Percentiles rank a stretch among this genome's conserved stretches.
Conservation (phyloP, 2,329 filamentous ascomycete genomes). For the Colletotrichum sp. region DNA sequence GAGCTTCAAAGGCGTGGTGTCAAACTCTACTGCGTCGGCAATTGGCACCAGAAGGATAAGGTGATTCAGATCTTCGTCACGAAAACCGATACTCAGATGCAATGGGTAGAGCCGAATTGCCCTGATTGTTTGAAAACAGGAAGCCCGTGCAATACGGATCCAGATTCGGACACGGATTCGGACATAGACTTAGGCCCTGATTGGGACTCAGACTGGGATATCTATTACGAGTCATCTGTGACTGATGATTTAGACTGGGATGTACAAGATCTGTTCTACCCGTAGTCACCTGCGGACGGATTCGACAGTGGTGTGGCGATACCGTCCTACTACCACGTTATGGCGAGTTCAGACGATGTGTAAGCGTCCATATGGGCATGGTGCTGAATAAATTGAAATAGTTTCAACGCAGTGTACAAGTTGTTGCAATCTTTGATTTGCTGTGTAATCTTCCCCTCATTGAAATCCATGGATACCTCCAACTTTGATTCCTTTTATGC, state of each 20-base stretch:
- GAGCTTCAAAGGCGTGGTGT: not conserved
- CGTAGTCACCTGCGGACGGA: accelerated
- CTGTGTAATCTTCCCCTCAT: too few species aligned
- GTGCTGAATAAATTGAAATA: too few species aligned
- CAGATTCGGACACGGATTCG: not conserved
- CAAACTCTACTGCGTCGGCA: not conserved
- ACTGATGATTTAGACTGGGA: not conserved
- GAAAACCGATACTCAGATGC: not conserved
- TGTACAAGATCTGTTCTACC: not conserved
- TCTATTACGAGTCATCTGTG: not conserved
- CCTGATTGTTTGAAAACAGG: not conserved
- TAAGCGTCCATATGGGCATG: too few species aligned
- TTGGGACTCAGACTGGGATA: not conserved
- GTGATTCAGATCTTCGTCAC: not conserved
- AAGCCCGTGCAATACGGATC: not conserved
- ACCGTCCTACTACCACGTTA: too few species aligned
- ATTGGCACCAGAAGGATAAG: not conserved
- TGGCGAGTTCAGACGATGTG: too few species aligned
- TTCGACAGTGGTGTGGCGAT: accelerated
- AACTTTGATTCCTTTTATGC: too few species aligned
- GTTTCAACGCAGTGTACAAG: too few species aligned
- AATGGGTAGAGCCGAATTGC: not conserved
- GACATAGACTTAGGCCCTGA: not conserved
- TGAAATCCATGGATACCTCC: too few species aligned
- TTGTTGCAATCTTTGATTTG: too few species aligned